Percentiles rank a stretch among this genome's conserved stretches.
These are phyloP conservation scores for Fusarium nelsonii DNA, from an alignment of 2,329 filamentous ascomycete species.

Conservation along the genomic window DNA sequence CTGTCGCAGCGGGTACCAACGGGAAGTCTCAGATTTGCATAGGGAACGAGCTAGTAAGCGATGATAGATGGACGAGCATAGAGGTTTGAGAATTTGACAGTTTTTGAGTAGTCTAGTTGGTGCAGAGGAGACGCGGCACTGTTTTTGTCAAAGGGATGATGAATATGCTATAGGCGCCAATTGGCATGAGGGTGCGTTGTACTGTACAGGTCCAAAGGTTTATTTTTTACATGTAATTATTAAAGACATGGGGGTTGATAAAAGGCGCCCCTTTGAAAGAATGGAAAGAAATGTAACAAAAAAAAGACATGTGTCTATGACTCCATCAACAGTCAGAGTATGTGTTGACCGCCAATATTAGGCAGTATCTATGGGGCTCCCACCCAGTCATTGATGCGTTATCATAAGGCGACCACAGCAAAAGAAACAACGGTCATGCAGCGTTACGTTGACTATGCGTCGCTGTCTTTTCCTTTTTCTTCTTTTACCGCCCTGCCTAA, in stretches of 20 bases:
- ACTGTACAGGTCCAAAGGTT: constrained; percentile 46
- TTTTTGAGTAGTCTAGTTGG: constrained; percentile 37
- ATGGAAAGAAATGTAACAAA: constrained; percentile 36
- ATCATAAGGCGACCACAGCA: constrained; percentile 11
- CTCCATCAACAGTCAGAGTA: background rate
- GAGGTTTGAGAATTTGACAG: constrained; percentile 21
- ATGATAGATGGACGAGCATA: constrained; percentile 8
- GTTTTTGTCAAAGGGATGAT: constrained; percentile 46
- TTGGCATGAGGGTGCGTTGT: constrained; percentile 48
- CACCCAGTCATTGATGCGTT: constrained; percentile 7
- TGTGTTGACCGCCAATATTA: constrained; percentile 1
- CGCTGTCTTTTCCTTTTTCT: background rate
- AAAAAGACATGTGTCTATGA: background rate
- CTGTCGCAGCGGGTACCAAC: constrained; percentile 59
- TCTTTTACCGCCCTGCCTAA: constrained; percentile 9
- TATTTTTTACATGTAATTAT: constrained; percentile 47
- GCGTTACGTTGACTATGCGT: constrained; percentile 24
- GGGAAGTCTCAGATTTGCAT: constrained; percentile 61
- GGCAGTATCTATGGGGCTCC: constrained; percentile 2
- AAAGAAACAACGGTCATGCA: constrained; percentile 1
- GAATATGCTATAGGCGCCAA: constrained; percentile 50
- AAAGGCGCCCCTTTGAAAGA: constrained; percentile 37
- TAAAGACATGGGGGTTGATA: constrained; percentile 38
- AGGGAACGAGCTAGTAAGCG: constrained; percentile 36
- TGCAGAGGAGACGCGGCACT: constrained; percentile 31